These are phyloP conservation scores for Stylonectria norvegica DNA, from an alignment of 2,329 filamentous ascomycete genomes.

Conservation along the genomic window DNA sequence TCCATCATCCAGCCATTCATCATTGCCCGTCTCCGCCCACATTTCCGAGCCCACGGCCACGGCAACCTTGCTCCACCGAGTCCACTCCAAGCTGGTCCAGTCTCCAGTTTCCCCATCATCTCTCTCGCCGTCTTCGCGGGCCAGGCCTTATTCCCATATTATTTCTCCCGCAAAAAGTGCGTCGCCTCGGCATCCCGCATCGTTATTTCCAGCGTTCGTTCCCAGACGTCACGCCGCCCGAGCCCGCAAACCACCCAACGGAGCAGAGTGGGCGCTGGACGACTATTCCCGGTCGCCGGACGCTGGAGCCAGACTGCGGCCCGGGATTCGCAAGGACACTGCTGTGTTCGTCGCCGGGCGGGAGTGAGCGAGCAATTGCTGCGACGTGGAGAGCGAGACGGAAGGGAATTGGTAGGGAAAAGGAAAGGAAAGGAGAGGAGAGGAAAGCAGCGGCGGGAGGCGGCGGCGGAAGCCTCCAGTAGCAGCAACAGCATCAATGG, in stretches of 20 bases:
- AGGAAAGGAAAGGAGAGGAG: neutral
- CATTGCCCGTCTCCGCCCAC: too few species aligned
- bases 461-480: neutral
- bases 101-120: too few species aligned
- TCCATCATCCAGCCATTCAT: too few species aligned
- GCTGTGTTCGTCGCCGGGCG: neutral
- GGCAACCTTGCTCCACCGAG: too few species aligned
- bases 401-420: too few species aligned
- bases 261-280: neutral
- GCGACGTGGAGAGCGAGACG: too few species aligned
- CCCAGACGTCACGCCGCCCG: slow-evolving; percentile 28
- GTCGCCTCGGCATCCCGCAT: slow-evolving; percentile 13
- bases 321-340: slow-evolving; percentile 1
- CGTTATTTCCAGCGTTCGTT: slow-evolving; percentile 20
- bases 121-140: too few species aligned
- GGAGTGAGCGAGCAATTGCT: too few species aligned
- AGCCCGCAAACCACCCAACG: slow-evolving; percentile 6
- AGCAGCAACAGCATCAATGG: neutral
- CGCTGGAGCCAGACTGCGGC: slow-evolving; percentile 2
- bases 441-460: neutral
- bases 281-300: slow-evolving; percentile 7
- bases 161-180: slow-evolving; percentile 2
- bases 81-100: too few species aligned
- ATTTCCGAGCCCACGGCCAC: too few species aligned
- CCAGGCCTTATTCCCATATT: slow-evolving; percentile 6